phyloP scores from a whole-genome alignment of 306 rosid genomes.

The Pterocarpus santalinus region DNA sequence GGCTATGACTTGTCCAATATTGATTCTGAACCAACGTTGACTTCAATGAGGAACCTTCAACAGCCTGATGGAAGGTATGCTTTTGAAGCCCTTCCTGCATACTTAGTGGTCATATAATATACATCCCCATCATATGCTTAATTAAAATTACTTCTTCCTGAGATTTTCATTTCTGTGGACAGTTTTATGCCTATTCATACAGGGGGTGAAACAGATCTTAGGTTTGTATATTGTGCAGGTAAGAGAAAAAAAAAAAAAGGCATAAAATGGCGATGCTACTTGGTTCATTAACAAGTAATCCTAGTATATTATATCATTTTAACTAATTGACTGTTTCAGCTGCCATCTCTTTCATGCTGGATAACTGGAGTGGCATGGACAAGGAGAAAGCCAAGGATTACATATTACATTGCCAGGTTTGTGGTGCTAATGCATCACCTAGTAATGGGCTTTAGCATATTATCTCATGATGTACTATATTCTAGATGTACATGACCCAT shows the following conservation, averaged over 20 bases:
- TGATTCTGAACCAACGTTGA: constrained; percentile 60
- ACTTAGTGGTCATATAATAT: neutral
- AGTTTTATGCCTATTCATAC: constrained; percentile 87
- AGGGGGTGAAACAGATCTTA: constrained; percentile 92
- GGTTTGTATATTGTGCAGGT: constrained; percentile 96
- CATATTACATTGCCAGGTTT: constrained; percentile 87
- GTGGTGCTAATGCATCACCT: constrained; percentile 45
- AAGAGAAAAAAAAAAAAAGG: constrained; percentile 41
- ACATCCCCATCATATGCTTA: constrained; percentile 24
- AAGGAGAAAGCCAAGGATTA: constrained; percentile 86
- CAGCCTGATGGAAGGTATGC: constrained; percentile 95
- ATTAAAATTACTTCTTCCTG: constrained; percentile 31
- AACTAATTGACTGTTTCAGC: constrained; percentile 65
- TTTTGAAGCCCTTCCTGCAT: constrained; percentile 33
- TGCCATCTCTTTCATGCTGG: constrained; percentile 83
- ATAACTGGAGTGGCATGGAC: constrained; percentile 95
- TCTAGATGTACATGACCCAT: constrained; percentile 9
- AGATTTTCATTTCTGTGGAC: constrained; percentile 42
- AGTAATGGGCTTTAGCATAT: constrained; percentile 1
- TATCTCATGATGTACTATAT: constrained; percentile 3
- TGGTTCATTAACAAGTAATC: constrained; percentile 19
- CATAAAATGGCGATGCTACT: constrained; percentile 11
- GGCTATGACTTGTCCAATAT: constrained; percentile 70
- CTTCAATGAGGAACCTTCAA: constrained; percentile 90
- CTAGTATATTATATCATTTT: constrained; percentile 38